Evolutionary conservation across 805 yeast genomes (phyloP), one percentile per base, ranked within the genome.

Genomic region (Starmerella cellae): DNA sequence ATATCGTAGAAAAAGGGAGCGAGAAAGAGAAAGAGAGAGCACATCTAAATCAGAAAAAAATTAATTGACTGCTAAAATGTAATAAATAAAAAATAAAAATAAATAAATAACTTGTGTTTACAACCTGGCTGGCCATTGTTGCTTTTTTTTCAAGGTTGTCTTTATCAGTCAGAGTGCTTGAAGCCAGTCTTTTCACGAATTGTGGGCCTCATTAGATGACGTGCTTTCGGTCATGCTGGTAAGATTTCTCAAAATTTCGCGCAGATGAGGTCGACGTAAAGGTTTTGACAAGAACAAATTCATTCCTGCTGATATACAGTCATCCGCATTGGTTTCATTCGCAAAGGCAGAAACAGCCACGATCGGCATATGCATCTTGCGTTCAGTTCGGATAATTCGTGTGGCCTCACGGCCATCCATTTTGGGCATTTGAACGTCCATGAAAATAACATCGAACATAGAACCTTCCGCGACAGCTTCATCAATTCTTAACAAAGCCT

Each of bases 351-450:
- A 87, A 42, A 88, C 69, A 0, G 96, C 97, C 30, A 88, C 91
- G 44, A 91, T 85, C 0, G 96, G 96, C 5, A 73, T 71, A 1
- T 58, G 57, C 55, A 72, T 82, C 4, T 69, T 64, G 46, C 81
- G 59, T 35, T 79, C 77, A 16, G 66, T 61, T 35, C 95, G 67
- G 28, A 88, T 79, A 55, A 71, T 67, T 47, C 67, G 74, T 0
- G 97, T 85, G 0, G 96, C 94, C 21, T 75, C 67, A 24, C 87
- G 63, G 2, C 98, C 98, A 58, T 88, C 96, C 51, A 85, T 69
- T 54, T 75, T 78, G 4, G 97, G 97, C 97, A 87, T 88, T 61
- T 88, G 96, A 39, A 88, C 93, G 60, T 88, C 98, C 98, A 88
- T 88, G 57, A 88, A 82, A 2, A 91, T 74, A 41, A 88, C 62